Conservation (phyloP, 768 basidiomycete genomes). For the Phylloporus sp. region DNA sequence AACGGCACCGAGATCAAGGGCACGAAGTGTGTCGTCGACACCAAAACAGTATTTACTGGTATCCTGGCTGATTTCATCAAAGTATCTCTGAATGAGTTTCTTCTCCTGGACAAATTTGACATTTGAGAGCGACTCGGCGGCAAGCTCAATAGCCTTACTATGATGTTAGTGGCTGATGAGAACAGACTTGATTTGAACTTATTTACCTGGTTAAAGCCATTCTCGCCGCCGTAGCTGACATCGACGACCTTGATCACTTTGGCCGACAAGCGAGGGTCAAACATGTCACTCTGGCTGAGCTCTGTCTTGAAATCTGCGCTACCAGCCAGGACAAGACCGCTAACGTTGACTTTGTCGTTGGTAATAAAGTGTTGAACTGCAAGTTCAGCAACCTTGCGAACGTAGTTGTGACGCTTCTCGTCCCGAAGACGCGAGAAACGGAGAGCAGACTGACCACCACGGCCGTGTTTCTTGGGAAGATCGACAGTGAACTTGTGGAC, state of each 20-base stretch:
- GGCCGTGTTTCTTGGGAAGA: conserved; percentile 98
- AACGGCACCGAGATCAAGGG: conserved; percentile 91
- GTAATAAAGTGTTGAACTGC: conserved; percentile 99
- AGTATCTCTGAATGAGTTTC: conserved; percentile 94
- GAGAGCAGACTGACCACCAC: conserved; percentile 98
- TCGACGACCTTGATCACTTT: conserved; percentile 99
- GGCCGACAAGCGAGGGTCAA: conserved; percentile 80
- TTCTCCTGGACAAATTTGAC: conserved; percentile 99
- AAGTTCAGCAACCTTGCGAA: conserved; percentile 95
- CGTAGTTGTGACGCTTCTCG: conserved; percentile 99
- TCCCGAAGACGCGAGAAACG: conserved; percentile 99
- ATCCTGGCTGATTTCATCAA: conserved; percentile 98
- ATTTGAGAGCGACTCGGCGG: conserved; percentile 92
- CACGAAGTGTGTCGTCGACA: conserved; percentile 94
- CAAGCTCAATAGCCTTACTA: conserved; percentile 87
- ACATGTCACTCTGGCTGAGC: conserved; percentile 93
- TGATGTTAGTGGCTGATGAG: neutral
- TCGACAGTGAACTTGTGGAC: conserved; percentile 99
- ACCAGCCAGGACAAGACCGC: conserved; percentile 92
- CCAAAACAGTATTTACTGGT: conserved; percentile 97
- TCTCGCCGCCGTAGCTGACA: conserved; percentile 97
- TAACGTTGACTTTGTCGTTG: conserved; percentile 96
- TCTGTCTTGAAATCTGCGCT: conserved; percentile 99
- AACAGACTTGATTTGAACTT: neutral
- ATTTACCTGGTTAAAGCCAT: conserved; percentile 96